Evolutionary conservation across 345 rosid species (phyloP), one percentile per base, ranked within the genome.

Genomic region (Populus euphratica): DNA sequence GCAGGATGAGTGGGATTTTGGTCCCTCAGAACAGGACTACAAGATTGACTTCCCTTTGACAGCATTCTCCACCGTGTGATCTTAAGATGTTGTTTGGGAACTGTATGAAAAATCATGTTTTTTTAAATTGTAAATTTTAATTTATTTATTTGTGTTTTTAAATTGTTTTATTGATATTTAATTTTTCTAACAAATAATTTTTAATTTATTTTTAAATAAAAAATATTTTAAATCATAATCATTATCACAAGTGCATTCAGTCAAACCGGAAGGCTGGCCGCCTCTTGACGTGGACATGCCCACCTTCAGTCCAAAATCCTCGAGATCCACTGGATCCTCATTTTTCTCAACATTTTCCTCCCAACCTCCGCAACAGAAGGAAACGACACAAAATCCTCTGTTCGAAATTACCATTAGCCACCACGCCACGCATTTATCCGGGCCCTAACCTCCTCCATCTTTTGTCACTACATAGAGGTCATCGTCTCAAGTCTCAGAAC

Each of bases 1-100:
- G 38, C 17, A 31, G 76, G 69, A 11, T 62, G 72, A 81, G 90
- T 83, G 86, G 88, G 82, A 80, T 80, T 76, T 76, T 80, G 88
- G 87, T 83, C 86, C 83, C 29, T 6, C 0, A 25, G 18, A 10
- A 12, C 1, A 6, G 20, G 3, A 39, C 31, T n/a, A 29, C 49
- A 39, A 21, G 63, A 73, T 81, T 82, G 83, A 81, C 81, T 41
- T 73, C 27, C 65, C 21, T 79, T 81, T 83, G 84, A 85, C 80
- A 59, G 29, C 56, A 23, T 77, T 74, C 21, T 35, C 54, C 16
- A n/a, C 87, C 87, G 67, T 81, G 69, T 56, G 85, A 79, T 77
- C 62, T 38, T 31, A 27, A 27, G 29, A 27, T 27, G 1, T 27
- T 27, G 29, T 27, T 27, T 27, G 29, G 29, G 29, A 27, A 27